phyloP scores from a whole-genome alignment of 768 basidiomycete genomes.

The Auricularia sp. region DNA sequence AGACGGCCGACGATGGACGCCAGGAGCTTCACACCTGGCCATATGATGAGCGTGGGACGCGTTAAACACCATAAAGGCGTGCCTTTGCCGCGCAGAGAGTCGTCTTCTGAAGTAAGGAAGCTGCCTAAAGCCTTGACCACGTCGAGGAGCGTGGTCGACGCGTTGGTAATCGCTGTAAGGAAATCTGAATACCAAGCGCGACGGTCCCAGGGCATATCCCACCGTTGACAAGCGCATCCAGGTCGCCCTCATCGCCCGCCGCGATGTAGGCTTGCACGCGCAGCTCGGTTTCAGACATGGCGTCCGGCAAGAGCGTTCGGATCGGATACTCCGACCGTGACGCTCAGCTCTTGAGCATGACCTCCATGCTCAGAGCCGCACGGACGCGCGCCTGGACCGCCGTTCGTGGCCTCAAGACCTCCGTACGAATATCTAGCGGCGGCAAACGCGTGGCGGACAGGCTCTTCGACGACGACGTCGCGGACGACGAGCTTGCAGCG shows the following conservation, averaged over 20 bases:
- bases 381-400: not conserved
- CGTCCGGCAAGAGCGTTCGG: not conserved
- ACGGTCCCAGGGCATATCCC: not conserved
- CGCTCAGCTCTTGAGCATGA: too few species aligned
- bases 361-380: not conserved
- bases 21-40: conserved; percentile 76
- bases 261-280: conserved; percentile 1
- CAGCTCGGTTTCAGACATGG: conserved; percentile 1
- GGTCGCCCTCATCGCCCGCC: not conserved
- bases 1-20: conserved; percentile 57
- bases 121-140: conserved; percentile 82
- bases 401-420: too few species aligned
- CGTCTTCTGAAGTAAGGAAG: conserved; percentile 82
- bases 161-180: conserved; percentile 41
- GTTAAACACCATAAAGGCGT: conserved; percentile 8
- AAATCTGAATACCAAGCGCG: not conserved
- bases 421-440: too few species aligned
- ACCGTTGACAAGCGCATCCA: not conserved
- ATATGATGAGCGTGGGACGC: conserved; percentile 1
- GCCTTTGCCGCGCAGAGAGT: conserved; percentile 73
- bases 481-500: conserved; percentile 35
- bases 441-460: not conserved
- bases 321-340: not conserved
- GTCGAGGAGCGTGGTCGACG: conserved; percentile 52
- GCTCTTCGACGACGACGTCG: conserved; percentile 34